phyloP scores from a whole-genome alignment of 2,329 filamentous ascomycete genomes.

The Neospermospora avenae region DNA sequence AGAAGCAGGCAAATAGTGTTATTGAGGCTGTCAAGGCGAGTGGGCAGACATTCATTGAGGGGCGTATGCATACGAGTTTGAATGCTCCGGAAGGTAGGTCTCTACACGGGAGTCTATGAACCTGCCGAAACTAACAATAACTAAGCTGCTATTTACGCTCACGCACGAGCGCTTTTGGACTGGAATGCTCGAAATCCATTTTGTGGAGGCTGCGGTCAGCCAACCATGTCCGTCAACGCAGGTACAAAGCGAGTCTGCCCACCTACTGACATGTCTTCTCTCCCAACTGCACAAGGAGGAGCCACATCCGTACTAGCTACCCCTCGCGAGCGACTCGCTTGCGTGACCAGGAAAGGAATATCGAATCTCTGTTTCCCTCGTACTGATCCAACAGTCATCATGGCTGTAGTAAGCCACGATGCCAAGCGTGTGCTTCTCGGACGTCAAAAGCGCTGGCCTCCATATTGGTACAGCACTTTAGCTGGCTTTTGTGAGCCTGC shows the following conservation, averaged over 20 bases:
- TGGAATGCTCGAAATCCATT: constrained; percentile 94
- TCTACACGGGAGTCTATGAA: not conserved
- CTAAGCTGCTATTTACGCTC: constrained; percentile 82
- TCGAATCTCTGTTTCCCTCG: constrained; percentile 91
- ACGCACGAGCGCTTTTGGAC: constrained; percentile 82
- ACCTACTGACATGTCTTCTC: constrained; percentile 56
- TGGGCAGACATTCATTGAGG: constrained; percentile 64
- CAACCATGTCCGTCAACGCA: constrained; percentile 73
- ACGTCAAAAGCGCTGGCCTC: constrained; percentile 78
- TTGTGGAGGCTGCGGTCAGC: constrained; percentile 83
- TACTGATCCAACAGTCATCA: constrained; percentile 85
- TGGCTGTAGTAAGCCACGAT: constrained; percentile 81
- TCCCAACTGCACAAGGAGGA: constrained; percentile 38
- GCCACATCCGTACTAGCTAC: constrained; percentile 37
- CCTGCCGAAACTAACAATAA: constrained; percentile 47
- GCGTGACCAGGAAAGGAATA: constrained; percentile 77
- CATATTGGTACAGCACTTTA: constrained; percentile 83
- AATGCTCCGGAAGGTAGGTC: constrained; percentile 46
- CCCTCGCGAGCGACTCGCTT: constrained; percentile 59
- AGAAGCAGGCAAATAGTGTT: constrained; percentile 59
- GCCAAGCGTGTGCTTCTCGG: constrained; percentile 70
- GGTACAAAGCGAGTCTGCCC: constrained; percentile 81
- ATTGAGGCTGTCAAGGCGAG: constrained; percentile 56
- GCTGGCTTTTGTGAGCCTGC: constrained; percentile 84
- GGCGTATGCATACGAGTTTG: constrained; percentile 52